These are phyloP conservation scores for Xerocomus spinulosus DNA, from an alignment of 768 basidiomycete species.

Conservation along the genomic window DNA sequence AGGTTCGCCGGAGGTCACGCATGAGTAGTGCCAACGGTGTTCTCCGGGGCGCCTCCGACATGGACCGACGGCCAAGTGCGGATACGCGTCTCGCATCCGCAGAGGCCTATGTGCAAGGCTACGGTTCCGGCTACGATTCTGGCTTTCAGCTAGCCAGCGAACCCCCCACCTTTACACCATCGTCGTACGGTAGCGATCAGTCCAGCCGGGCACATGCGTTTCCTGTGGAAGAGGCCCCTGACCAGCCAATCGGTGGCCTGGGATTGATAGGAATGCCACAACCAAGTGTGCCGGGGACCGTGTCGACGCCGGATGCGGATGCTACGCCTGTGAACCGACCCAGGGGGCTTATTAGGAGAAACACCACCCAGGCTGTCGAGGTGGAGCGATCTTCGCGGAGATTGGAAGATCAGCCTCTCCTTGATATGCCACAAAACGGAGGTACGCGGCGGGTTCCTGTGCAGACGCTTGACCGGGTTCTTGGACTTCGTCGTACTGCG, in stretches of 20 bases:
- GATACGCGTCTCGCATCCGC: constrained; percentile 31
- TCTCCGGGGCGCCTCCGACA: not conserved
- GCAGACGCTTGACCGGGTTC: constrained; percentile 13
- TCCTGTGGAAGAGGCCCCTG: constrained; percentile 30
- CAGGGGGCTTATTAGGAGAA: constrained; percentile 19
- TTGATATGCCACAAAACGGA: constrained; percentile 13
- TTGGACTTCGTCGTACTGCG: constrained; percentile 18
- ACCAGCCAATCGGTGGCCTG: constrained; percentile 19
- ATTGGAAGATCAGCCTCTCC: constrained; percentile 10
- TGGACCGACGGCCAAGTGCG: constrained; percentile 2
- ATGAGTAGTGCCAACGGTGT: constrained; percentile 10
- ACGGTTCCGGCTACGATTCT: constrained; percentile 32
- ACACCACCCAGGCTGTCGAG: constrained; percentile 20
- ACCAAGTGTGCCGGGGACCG: constrained; percentile 17
- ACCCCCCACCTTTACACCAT: constrained; percentile 11
- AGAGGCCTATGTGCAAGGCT: constrained; percentile 34
- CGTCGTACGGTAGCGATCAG: constrained; percentile 17
- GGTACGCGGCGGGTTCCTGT: constrained; percentile 15
- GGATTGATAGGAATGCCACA: constrained; percentile 27
- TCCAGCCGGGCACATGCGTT: constrained; percentile 20
- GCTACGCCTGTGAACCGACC: constrained; percentile 23
- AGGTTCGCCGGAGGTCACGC: constrained; percentile 11
- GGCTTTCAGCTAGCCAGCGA: constrained; percentile 23
- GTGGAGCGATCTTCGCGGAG: constrained; percentile 17
- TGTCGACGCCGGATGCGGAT: constrained; percentile 27